Base-by-base conservation (phyloP, 164 flowering plant species). In the Stephania yunnanensis region DNA sequence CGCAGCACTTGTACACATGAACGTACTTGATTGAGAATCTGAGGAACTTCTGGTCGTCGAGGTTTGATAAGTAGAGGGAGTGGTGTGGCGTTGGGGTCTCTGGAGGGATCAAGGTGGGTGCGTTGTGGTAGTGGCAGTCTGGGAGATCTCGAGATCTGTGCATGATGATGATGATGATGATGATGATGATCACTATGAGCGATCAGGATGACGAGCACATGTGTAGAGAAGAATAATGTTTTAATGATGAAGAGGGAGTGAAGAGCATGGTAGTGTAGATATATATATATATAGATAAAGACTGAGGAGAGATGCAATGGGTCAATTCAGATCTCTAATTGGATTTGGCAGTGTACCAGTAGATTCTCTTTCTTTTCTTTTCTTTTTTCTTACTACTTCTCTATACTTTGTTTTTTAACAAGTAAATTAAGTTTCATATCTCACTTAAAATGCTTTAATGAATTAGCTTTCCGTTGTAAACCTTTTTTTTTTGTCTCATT, bases 1-100 rank as follows among this genome's bases (percentile, higher is more conserved):
- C 72, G 7, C 90, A 77, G 72, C 82, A 87, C 74, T 76, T 79
- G 78, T 81, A 92, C 48, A 93, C 80, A 79, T 86, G 90, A 9
- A 95, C 83, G 77, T 93, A 95, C 71, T 93, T 92, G 73, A 90
- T 89, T 68, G 95, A 84, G 86, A 95, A 95, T 76, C 97, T 86
- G 7, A 93, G 87, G 79, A 93, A 92, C 78, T 85, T 86, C 63
- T 95, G 97, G 78, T 90, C 95, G 70, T 95, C 98, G 1, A 95
- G 87, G 78, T 91, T 93, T 6, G 97, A 93, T 73, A 95, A 93
- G 52, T 86, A 88, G 36, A 95, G 86, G 3, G 78, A 67, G 67
- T 89, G 90, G 6, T 76, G 86, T 29, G 98, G 98, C 1, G 98
- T 91, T 68, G 91, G 85, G 15, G 42, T 74, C 46, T 20, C 71